Evolutionary conservation across 148 eudicot species (phyloP).

Genomic region (Bassia scoparia): DNA sequence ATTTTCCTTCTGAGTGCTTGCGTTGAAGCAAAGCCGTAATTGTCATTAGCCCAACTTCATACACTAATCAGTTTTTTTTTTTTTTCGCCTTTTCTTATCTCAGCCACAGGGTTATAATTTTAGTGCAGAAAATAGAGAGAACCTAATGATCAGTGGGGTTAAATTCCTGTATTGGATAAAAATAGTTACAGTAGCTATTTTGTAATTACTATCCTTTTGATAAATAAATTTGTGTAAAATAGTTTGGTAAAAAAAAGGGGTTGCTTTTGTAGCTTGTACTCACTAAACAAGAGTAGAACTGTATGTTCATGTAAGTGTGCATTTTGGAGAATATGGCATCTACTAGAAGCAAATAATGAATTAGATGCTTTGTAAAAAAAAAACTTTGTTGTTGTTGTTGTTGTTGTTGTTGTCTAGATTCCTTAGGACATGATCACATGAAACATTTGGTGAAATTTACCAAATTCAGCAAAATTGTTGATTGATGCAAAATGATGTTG

Average conservation of each 20-base stretch:
- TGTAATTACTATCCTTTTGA: constrained; percentile 1
- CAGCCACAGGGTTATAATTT: neutral
- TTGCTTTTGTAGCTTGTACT: neutral
- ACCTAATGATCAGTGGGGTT: constrained; percentile 1
- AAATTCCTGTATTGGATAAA: constrained; percentile 12
- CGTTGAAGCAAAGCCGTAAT: neutral
- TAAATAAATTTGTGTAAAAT: constrained; percentile 19
- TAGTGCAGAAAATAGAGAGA: constrained; percentile 3
- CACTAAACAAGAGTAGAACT: constrained; percentile 3
- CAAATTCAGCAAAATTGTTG: neutral
- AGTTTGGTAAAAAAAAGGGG: neutral
- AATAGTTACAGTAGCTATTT: constrained; percentile 16
- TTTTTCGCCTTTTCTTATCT: neutral
- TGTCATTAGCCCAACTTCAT: neutral
- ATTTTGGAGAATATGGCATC: constrained; percentile 17
- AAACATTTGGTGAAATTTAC: constrained; percentile 2
- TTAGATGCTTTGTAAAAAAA: neutral
- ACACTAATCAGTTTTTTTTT: neutral
- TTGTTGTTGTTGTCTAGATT: neutral
- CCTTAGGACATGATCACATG: constrained; percentile 28
- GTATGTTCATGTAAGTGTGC: constrained; percentile 25
- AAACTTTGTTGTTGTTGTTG: no score
- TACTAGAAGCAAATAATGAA: constrained; percentile 17
- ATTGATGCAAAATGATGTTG: constrained; percentile 15
- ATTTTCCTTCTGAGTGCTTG: neutral